Conservation (phyloP, 2,329 filamentous ascomycete genomes). For the Colletotrichum cereale region DNA sequence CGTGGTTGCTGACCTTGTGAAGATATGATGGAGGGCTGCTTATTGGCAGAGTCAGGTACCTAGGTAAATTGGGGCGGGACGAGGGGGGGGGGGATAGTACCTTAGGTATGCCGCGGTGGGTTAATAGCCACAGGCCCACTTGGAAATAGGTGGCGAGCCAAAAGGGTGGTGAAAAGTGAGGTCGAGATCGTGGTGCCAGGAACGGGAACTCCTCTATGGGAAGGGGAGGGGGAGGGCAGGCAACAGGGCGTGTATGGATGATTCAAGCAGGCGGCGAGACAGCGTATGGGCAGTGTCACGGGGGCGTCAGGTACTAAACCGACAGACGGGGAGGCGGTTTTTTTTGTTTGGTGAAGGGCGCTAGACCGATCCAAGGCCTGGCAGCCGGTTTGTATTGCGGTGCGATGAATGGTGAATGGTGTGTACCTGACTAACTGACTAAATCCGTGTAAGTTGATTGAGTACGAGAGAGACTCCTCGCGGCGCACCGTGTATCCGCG, state of each 20-base stretch:
- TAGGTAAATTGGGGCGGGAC: constrained; percentile 1
- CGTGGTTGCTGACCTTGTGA: background rate
- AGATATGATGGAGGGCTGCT: constrained; percentile 8
- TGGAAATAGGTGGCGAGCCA: constrained; percentile 1
- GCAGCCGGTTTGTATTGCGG: background rate
- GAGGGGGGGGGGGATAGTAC: background rate
- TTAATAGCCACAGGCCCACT: background rate
- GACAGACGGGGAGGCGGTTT: background rate
- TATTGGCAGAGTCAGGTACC: background rate
- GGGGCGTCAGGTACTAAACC: background rate
- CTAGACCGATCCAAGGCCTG: constrained; percentile 5
- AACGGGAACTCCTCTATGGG: background rate
- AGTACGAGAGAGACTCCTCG: background rate
- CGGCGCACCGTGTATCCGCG: background rate
- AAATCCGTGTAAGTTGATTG: background rate
- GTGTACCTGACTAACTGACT: background rate
- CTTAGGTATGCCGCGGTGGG: background rate
- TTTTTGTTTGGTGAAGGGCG: background rate
- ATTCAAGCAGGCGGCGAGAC: background rate
- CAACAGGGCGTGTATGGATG: constrained; percentile 39
- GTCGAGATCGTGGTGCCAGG: constrained; percentile 9
- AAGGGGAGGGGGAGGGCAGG: background rate
- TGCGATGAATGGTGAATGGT: background rate
- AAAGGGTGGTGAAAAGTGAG: constrained; percentile 10
- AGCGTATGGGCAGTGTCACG: constrained; percentile 12